Percentiles rank a stretch among this genome's conserved stretches.
Evolutionary conservation across 352 stramenopile species (phyloP).

Genomic region (Phytopythium mirpurense): DNA sequence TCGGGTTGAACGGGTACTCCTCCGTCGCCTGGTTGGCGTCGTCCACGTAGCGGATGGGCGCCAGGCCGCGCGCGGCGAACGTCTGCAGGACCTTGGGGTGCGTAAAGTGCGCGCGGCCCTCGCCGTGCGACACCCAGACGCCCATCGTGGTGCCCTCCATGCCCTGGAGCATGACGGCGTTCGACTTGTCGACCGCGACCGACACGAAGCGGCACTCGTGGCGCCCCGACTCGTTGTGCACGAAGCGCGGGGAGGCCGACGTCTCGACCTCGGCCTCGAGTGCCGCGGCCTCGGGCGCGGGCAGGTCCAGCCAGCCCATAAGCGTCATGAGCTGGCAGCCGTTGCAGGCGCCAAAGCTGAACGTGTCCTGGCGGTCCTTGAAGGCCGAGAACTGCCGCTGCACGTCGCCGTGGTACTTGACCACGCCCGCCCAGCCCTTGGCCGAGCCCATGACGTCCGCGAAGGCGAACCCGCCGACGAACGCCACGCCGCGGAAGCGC

Average conservation of each 20-base stretch:
- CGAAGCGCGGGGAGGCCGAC: constrained; percentile 89
- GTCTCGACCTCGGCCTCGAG: constrained; percentile 50
- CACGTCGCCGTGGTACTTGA: constrained; percentile 96
- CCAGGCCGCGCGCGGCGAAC: constrained; percentile 90
- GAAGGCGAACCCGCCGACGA: constrained; percentile 99
- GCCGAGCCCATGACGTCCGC: constrained; percentile 98
- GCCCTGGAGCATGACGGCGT: constrained; percentile 96
- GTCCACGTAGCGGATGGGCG: constrained; percentile 96
- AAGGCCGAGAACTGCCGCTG: constrained; percentile 97
- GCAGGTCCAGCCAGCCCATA: constrained; percentile 93
- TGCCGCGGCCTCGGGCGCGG: constrained; percentile 41
- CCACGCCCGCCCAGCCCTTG: constrained; percentile 98
- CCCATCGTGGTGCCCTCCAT: constrained; percentile 97
- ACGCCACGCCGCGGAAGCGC: constrained; percentile 96
- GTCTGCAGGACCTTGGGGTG: constrained; percentile 86
- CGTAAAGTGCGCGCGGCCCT: constrained; percentile 95
- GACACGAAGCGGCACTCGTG: constrained; percentile 98
- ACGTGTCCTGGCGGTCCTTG: constrained; percentile 94
- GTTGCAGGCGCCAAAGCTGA: constrained; percentile 99
- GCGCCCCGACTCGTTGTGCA: constrained; percentile 95
- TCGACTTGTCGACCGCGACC: constrained; percentile 94
- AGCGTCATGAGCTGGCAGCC: constrained; percentile 99
- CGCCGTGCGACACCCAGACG: constrained; percentile 95
- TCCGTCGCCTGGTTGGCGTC: constrained; percentile 93
- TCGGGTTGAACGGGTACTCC: constrained; percentile 99